phyloP scores from a whole-genome alignment of 2,329 filamentous ascomycete species.

The Aureobasidium pullulans region DNA sequence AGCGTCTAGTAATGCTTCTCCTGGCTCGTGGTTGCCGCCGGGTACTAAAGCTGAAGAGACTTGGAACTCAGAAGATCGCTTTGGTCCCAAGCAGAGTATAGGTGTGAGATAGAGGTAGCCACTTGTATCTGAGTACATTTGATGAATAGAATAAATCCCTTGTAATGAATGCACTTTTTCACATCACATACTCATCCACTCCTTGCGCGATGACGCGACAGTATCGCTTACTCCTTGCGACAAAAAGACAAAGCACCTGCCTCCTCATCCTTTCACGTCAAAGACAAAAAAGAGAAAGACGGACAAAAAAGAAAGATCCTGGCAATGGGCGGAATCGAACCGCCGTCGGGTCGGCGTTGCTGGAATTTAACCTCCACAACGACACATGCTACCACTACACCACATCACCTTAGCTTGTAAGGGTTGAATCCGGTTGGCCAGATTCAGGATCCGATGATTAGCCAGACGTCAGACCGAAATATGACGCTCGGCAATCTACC shows the following conservation, averaged over 20 bases:
- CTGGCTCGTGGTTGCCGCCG: slow-evolving; percentile 57
- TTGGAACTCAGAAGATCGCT: slow-evolving; percentile 46
- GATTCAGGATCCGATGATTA: slow-evolving; percentile 11
- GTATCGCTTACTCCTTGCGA: too few species aligned
- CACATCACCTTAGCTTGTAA: slow-evolving; percentile 10
- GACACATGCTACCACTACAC: slow-evolving; percentile 13
- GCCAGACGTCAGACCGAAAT: background rate
- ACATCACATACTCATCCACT: background rate
- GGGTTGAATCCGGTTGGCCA: slow-evolving; percentile 10
- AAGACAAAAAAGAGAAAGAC: too few species aligned
- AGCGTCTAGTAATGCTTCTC: slow-evolving; percentile 13
- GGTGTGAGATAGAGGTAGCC: slow-evolving; percentile 6
- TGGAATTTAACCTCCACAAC: slow-evolving; percentile 8
- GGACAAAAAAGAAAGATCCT: slow-evolving; percentile 9
- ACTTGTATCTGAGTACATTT: background rate
- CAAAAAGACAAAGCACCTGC: background rate
- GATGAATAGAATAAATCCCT: background rate
- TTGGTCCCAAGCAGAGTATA: background rate
- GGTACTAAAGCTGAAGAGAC: slow-evolving; percentile 83
- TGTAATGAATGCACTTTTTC: background rate
- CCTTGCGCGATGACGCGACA: too few species aligned
- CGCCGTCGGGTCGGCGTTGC: slow-evolving; percentile 15
- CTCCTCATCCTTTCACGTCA: too few species aligned
- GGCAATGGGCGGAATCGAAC: slow-evolving; percentile 16
- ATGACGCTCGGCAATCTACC: background rate